phyloP scores from a whole-genome alignment of 2,329 filamentous ascomycete genomes.

The Aspergillus amoenus region DNA sequence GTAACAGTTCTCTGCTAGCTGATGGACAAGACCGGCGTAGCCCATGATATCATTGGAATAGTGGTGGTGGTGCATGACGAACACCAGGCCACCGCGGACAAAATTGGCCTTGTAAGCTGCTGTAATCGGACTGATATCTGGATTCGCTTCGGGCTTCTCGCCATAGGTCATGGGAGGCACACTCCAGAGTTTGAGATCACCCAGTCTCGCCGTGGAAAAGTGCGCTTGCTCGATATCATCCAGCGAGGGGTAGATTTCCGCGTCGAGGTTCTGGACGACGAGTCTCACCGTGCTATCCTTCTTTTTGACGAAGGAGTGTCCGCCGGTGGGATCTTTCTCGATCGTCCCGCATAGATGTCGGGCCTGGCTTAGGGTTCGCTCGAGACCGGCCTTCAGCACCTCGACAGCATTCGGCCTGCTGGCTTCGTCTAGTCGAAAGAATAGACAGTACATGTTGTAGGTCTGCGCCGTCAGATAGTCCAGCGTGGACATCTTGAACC shows the following conservation, averaged over 20 bases:
- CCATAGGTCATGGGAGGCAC: constrained; percentile 38
- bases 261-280: constrained; percentile 40
- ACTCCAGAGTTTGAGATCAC: constrained; percentile 36
- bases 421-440: constrained; percentile 38
- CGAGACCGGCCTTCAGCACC: constrained; percentile 36
- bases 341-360: constrained; percentile 43
- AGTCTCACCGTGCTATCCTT: constrained; percentile 36
- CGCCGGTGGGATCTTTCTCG: constrained; percentile 37
- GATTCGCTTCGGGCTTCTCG: constrained; percentile 35
- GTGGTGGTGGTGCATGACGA: constrained; percentile 46
- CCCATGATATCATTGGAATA: constrained; percentile 47
- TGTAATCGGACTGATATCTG: constrained; percentile 32
- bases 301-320: constrained; percentile 39
- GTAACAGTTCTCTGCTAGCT: constrained; percentile 47
- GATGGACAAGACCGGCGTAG: constrained; percentile 39
- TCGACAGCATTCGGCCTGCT: constrained; percentile 27
- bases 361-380: constrained; percentile 38
- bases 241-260: constrained; percentile 35
- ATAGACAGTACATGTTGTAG: constrained; percentile 43
- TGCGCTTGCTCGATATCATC: constrained; percentile 38
- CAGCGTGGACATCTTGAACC: constrained; percentile 38
- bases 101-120: constrained; percentile 46
- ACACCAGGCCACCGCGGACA: constrained; percentile 42
- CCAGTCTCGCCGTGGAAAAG: constrained; percentile 33
- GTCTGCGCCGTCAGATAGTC: constrained; percentile 33